These are phyloP conservation scores for Phytophthora nicotianae DNA, from an alignment of 352 stramenopile genomes.

Conservation along the genomic window DNA sequence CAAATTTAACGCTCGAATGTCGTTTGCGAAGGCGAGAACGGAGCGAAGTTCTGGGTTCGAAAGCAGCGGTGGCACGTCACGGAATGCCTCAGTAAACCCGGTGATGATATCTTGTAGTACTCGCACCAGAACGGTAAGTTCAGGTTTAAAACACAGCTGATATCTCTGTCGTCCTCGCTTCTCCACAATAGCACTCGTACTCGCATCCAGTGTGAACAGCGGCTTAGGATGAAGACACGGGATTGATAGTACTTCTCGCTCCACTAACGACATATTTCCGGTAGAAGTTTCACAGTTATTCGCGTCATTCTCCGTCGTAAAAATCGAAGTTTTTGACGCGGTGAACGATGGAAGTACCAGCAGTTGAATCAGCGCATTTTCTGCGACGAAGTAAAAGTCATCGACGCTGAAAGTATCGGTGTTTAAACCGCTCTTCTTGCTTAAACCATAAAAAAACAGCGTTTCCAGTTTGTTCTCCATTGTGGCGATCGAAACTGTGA, in stretches of 20 bases:
- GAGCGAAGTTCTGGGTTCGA: slow-evolving; percentile 45
- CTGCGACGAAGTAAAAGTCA: slow-evolving; percentile 34
- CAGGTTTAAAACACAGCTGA: slow-evolving; percentile 44
- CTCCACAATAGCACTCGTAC: slow-evolving; percentile 1
- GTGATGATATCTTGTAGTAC: slow-evolving; percentile 38
- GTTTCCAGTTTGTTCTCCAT: slow-evolving; percentile 49
- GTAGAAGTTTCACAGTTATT: neutral
- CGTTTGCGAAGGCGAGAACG: slow-evolving; percentile 52
- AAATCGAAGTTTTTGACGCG: slow-evolving; percentile 8
- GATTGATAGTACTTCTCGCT: slow-evolving; percentile 29
- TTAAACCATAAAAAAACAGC: slow-evolving; percentile 37
- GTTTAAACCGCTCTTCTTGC: neutral
- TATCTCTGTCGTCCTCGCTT: slow-evolving; percentile 22
- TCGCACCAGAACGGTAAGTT: slow-evolving; percentile 32
- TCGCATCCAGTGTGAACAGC: slow-evolving; percentile 21
- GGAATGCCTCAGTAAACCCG: slow-evolving; percentile 49
- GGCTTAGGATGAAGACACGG: slow-evolving; percentile 24
- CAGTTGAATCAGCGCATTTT: slow-evolving; percentile 21
- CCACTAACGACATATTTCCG: neutral
- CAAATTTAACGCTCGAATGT: slow-evolving; percentile 47
- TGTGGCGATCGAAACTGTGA: slow-evolving; percentile 21
- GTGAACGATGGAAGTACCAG: slow-evolving; percentile 33
- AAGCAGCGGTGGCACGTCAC: slow-evolving; percentile 41
- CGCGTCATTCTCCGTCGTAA: slow-evolving; percentile 1
- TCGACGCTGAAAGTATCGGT: slow-evolving; percentile 32